These are phyloP conservation scores for Pugionium cornutum DNA, from an alignment of 345 rosid species.

Conservation along the genomic window DNA sequence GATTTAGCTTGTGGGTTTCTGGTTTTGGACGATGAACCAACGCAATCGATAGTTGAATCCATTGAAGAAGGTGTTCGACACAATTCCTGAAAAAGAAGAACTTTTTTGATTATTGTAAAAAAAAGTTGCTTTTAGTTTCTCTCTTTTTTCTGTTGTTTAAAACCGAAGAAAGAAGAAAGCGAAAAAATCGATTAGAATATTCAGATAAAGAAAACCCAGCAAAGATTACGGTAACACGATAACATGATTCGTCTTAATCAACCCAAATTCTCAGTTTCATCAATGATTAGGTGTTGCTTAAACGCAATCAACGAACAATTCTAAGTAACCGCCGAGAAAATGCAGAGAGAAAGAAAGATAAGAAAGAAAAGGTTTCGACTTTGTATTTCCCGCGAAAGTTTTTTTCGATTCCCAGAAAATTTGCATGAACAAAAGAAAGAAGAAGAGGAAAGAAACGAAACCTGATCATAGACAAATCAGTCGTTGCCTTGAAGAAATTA, in stretches of 20 bases:
- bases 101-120: neutral
- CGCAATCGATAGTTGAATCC: slow-evolving; percentile 56
- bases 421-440: slow-evolving; percentile 5
- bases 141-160: slow-evolving; percentile 2
- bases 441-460: slow-evolving; percentile 24
- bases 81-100: slow-evolving; percentile 36
- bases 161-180: slow-evolving; percentile 31
- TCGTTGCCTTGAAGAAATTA: slow-evolving; percentile 23
- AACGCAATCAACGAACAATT: slow-evolving; percentile 27
- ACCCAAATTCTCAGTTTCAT: neutral
- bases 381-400: slow-evolving; percentile 21
- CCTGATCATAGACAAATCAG: slow-evolving; percentile 53
- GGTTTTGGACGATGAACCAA: slow-evolving; percentile 48
- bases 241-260: slow-evolving; percentile 29
- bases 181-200: slow-evolving; percentile 33
- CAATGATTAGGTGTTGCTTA: slow-evolving; percentile 28
- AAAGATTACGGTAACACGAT: slow-evolving; percentile 40
- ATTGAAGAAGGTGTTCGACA: slow-evolving; percentile 52
- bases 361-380: slow-evolving; percentile 27
- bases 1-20: slow-evolving; percentile 44
- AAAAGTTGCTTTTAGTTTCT: slow-evolving; percentile 1
- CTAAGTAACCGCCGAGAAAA: slow-evolving; percentile 39
- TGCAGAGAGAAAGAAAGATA: slow-evolving; percentile 3
- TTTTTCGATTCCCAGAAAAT: slow-evolving; percentile 10
- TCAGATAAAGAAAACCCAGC: slow-evolving; percentile 34